Conservation (phyloP, 108 stramenopile genomes). For the Aureococcus anophagefferens region DNA sequence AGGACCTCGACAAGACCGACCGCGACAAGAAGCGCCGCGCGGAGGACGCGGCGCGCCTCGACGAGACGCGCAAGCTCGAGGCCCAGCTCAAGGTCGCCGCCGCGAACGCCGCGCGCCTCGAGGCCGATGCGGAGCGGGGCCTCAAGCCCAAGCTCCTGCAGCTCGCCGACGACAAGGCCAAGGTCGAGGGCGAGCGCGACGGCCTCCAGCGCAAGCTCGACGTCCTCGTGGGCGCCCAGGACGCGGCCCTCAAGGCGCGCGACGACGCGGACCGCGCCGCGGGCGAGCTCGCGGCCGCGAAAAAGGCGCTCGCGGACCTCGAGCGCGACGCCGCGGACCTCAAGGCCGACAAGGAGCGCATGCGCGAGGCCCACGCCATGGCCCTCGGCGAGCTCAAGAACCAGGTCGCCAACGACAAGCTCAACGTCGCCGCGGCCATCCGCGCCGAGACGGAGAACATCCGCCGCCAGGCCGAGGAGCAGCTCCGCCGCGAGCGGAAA, state of each 20-base stretch:
- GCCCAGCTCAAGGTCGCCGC: background rate
- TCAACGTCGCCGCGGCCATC: slow-evolving; percentile 16
- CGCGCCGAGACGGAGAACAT: slow-evolving; percentile 15
- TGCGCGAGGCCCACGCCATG: background rate
- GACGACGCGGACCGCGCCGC: slow-evolving; percentile 16
- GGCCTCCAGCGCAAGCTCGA: background rate
- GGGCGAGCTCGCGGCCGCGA: background rate
- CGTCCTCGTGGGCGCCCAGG: background rate
- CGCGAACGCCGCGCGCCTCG: background rate
- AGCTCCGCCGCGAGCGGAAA: slow-evolving; percentile 30
- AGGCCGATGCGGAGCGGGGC: background rate
- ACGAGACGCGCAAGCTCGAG: background rate
- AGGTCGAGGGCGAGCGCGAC: background rate
- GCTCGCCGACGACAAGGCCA: background rate
- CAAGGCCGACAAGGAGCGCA: too few relatives aligned
- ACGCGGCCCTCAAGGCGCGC: slow-evolving; percentile 5
- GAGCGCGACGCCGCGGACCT: too few relatives aligned
- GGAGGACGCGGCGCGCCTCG: background rate
- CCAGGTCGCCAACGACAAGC: slow-evolving; percentile 17
- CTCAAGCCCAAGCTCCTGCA: too few relatives aligned
- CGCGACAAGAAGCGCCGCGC: background rate
- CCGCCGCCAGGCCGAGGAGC: slow-evolving; percentile 9
- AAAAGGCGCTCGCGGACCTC: background rate
- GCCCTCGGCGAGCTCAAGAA: slow-evolving; percentile 9
- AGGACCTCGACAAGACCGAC: background rate